Conservation (phyloP, 108 stramenopile genomes). For the Craspedostauros australis region DNA sequence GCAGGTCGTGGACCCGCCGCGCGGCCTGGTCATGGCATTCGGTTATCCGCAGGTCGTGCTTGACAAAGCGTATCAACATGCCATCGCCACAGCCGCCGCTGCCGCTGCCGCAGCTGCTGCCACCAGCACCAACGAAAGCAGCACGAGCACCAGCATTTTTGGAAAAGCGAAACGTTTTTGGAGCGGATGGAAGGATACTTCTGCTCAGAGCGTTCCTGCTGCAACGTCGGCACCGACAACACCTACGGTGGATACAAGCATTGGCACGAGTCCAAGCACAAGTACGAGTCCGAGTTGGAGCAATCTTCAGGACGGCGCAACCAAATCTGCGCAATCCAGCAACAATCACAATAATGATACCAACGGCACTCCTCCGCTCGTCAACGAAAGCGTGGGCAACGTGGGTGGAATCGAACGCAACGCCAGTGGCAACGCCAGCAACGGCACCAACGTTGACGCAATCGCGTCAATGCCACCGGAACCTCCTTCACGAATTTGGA, state of each 20-base stretch:
- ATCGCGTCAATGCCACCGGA: no score
- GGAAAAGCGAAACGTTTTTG: slow-evolving; percentile 10
- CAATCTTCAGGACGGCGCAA: no score
- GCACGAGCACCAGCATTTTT: slow-evolving; percentile 3
- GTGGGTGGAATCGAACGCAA: background rate
- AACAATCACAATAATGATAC: no score
- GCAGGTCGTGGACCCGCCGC: slow-evolving; percentile 56
- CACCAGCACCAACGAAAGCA: slow-evolving; percentile 1
- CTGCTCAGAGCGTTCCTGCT: background rate
- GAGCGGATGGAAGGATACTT: slow-evolving; percentile 6
- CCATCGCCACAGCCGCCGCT: background rate
- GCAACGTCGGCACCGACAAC: background rate
- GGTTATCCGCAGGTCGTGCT: slow-evolving; percentile 56
- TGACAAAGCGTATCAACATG: slow-evolving; percentile 19
- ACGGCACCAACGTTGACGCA: background rate
- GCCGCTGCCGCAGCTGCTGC: no score
- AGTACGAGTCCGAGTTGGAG: no score
- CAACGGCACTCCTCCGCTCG: background rate
- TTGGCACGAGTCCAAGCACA: no score
- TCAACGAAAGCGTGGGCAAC: background rate
- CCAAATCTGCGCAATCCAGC: no score
- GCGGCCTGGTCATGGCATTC: slow-evolving; percentile 73
- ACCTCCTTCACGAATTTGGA: no score
- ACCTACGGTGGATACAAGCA: background rate
- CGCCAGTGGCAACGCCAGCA: background rate